Evolutionary conservation across 768 basidiomycete species (phyloP), one percentile per base, ranked within the genome.

Genomic region (Tricholoma bakamatsutake): DNA sequence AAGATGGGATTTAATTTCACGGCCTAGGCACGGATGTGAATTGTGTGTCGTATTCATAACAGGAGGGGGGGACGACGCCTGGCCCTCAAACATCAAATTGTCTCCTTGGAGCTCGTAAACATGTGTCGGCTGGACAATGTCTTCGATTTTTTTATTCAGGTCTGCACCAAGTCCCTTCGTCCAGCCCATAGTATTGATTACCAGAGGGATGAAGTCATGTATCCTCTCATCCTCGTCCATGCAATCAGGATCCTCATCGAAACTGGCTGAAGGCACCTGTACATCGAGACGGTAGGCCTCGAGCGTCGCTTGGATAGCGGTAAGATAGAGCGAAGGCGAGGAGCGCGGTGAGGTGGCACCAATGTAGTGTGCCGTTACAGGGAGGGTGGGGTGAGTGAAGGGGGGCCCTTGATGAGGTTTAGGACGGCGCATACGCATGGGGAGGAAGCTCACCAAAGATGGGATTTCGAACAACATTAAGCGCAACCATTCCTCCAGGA

Each of bases 171-270:
- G 81, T 6, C 96, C 96, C 67, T 95, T 98, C 5, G 81, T 81
- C 96, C 96, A 99, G 2, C 96, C 96, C 84, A 96, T 95, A 0
- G 91, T 98, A 67, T 98, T 99, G 52, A 98, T 81, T 13, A 98
- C 82, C 15, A 98, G 80, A 0, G 96, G 96, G 4, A 94, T 81
- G 27, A 71, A 57, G 49, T 87, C 83, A 5, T 66, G 62, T 21
- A 87, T 77, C 40, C 80, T 76, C n/a, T 50, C 45, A 18, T 64
- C 63, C 0, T 48, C 54, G 1, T 68, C 57, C 5, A 70, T 68
- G 3, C 68, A 66, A 6, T 67, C 65, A 13, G 59, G 56, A 17
- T 62, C 63, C 8, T 59, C 42, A 12, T 47, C 28, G 30, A 47
- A 30, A 17, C 3, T 4, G n/a, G 46, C 5, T 1, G 66, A 61